Percentiles rank a stretch among this genome's conserved stretches.
Evolutionary conservation across 371 early-diverging fungal genomes (phyloP).

Genomic region (Rhizopus delemar): DNA sequence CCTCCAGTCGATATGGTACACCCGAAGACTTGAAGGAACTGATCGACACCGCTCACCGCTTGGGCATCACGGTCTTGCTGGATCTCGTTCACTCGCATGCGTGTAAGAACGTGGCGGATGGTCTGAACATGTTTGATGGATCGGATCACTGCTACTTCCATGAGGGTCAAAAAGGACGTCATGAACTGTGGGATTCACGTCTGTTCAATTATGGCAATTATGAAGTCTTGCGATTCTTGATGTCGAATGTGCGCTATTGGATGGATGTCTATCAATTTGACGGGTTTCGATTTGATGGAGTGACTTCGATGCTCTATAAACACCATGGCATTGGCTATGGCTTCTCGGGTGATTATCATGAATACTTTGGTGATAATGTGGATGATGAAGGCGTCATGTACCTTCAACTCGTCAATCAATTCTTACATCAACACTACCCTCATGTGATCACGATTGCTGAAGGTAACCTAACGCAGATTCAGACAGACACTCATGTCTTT

Average conservation of each 20-base stretch:
- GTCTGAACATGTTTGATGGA: slow-evolving; percentile 93
- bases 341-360: slow-evolving; percentile 89
- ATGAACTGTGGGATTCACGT: slow-evolving; percentile 91
- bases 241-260: slow-evolving; percentile 91
- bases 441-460: slow-evolving; percentile 88
- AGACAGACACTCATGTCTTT: not conserved
- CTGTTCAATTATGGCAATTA: slow-evolving; percentile 90
- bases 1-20: slow-evolving; percentile 86
- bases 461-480: slow-evolving; percentile 30
- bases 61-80: slow-evolving; percentile 83
- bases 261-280: slow-evolving; percentile 86
- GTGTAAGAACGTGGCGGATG: slow-evolving; percentile 90
- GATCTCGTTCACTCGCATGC: slow-evolving; percentile 96
- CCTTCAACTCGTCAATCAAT: slow-evolving; percentile 86
- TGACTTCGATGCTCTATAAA: slow-evolving; percentile 91
- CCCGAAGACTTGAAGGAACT: slow-evolving; percentile 87
- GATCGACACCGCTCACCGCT: slow-evolving; percentile 88
- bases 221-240: slow-evolving; percentile 86
- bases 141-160: slow-evolving; percentile 95
- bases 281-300: slow-evolving; percentile 96
- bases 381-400: slow-evolving; percentile 87
- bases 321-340: slow-evolving; percentile 94
- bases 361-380: slow-evolving; percentile 84
- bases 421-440: slow-evolving; percentile 79
- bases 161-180: slow-evolving; percentile 78